Conservation (phyloP, 305 asterid species). For the Rubia tinctorum region DNA sequence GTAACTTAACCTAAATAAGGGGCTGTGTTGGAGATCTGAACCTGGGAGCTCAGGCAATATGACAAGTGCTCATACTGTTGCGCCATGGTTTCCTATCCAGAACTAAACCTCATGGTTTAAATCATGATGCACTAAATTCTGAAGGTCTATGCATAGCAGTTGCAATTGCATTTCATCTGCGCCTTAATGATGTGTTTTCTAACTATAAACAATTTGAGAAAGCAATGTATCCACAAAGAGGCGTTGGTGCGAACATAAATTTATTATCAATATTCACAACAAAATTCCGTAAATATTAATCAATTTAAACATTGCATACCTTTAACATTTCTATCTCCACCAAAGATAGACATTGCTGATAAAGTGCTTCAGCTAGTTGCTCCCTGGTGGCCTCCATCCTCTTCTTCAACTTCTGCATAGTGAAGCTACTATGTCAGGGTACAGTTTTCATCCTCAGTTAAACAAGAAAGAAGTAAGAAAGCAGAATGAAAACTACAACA, state of each 20-base stretch:
- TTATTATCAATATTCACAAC: neutral
- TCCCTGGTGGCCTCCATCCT: conserved; percentile 83
- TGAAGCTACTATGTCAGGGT: conserved; percentile 15
- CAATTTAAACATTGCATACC: conserved; percentile 34
- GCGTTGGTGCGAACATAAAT: neutral
- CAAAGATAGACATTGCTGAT: conserved; percentile 84
- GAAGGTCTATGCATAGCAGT: no score
- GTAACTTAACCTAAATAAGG: no score
- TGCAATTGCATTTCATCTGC: no score
- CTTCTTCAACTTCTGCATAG: conserved; percentile 67
- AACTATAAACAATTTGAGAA: neutral
- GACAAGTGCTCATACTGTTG: no score
- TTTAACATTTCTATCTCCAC: conserved; percentile 64
- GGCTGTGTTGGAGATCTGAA: no score
- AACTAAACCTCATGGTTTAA: no score
- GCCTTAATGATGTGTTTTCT: no score
- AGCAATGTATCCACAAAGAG: neutral
- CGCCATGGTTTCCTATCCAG: no score
- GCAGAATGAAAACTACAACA: neutral
- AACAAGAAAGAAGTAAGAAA: neutral
- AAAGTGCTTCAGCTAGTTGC: conserved; percentile 88
- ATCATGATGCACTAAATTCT: no score
- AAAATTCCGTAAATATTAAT: neutral
- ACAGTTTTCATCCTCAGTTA: conserved; percentile 2
- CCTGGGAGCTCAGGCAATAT: no score